phyloP scores from a whole-genome alignment of 768 basidiomycete genomes.

The Mycena latifolia region DNA sequence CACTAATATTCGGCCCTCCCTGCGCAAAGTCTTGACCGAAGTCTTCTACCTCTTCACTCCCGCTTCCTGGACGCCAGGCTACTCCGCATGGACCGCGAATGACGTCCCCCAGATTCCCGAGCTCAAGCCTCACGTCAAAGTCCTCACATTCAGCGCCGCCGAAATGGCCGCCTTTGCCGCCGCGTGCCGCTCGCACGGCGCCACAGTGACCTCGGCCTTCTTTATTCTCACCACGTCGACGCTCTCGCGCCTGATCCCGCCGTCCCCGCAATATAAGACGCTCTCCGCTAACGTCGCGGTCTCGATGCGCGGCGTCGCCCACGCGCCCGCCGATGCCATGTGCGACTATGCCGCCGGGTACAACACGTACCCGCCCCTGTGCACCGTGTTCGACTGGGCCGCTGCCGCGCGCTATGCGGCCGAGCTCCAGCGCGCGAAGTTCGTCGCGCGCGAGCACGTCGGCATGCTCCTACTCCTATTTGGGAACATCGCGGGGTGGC shows the following conservation, averaged over 20 bases:
- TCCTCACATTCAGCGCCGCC: slow-evolving; percentile 42
- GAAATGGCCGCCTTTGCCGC: slow-evolving; percentile 40
- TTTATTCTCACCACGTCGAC: slow-evolving; percentile 41
- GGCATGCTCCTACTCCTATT: slow-evolving; percentile 51
- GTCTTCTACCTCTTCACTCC: slow-evolving; percentile 46
- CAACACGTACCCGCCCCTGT: slow-evolving; percentile 40
- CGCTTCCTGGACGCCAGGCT: slow-evolving; percentile 42
- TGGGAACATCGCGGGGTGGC: slow-evolving; percentile 46
- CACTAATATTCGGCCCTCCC: slow-evolving; percentile 44
- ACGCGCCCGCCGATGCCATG: slow-evolving; percentile 42
- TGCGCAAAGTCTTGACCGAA: slow-evolving; percentile 39
- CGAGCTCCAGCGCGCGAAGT: slow-evolving; percentile 40
- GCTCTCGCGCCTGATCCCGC: slow-evolving; percentile 41
- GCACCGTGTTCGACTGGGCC: slow-evolving; percentile 48
- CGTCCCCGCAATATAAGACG: slow-evolving; percentile 29
- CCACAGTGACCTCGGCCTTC: slow-evolving; percentile 49
- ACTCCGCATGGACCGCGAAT: slow-evolving; percentile 49
- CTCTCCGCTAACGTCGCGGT: slow-evolving; percentile 46
- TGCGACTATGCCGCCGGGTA: slow-evolving; percentile 49
- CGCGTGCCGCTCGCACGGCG: slow-evolving; percentile 44
- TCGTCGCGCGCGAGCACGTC: slow-evolving; percentile 39
- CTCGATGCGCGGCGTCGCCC: slow-evolving; percentile 48
- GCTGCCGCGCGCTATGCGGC: slow-evolving; percentile 44
- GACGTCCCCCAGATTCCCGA: slow-evolving; percentile 34
- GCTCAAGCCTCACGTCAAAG: slow-evolving; percentile 40